Evolutionary conservation across 176 grass and related monocot species (phyloP), one percentile per base, ranked within the genome.

Genomic region (Puccinellia tenuiflora): DNA sequence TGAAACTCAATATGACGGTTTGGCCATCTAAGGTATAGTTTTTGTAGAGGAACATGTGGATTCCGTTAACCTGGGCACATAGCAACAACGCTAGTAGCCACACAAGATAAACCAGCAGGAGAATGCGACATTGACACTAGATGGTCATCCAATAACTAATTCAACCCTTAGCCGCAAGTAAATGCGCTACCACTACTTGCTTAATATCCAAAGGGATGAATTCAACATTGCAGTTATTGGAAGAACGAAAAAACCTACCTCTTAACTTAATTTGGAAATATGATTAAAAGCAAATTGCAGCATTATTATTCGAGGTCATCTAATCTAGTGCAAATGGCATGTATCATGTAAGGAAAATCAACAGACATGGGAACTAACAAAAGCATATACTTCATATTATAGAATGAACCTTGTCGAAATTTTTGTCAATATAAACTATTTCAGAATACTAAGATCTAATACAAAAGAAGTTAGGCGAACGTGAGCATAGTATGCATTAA

Each of bases 321-420:
- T 47, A 79, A 45, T 40, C 1, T 73, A 64, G 71, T 79, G 21
- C 70, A 80, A 38, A 72, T 21, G 9, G 50, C 47, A 67, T 75
- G 39, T 53, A 46, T 75, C 34, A 28, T 66, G 46, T 30, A 46
- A 75, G 18, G 5, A 82, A 68, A n/a, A 68, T 50, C 20, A 61
- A 39, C 28, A 13, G 29, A 76, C 8, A 45, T 28, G 22, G 7
- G 22, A 63, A 56, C 28, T 68, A 57, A 15, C 48, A 83, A 53
- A 45, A 88, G 22, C 5, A 78, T 61, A 52, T 88, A 64, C 1
- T 78, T 77, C 63, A 61, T 57, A 42, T 37, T 82, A 30, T 42
- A 68, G 18, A 56, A 81, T 37, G 68, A 55, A 81, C 11, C 7
- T 56, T 55, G 22, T 8, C 17, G 20, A 24, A 69, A 68, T 34